phyloP scores from a whole-genome alignment of 116 monocot genomes.

The Zostera marina region DNA sequence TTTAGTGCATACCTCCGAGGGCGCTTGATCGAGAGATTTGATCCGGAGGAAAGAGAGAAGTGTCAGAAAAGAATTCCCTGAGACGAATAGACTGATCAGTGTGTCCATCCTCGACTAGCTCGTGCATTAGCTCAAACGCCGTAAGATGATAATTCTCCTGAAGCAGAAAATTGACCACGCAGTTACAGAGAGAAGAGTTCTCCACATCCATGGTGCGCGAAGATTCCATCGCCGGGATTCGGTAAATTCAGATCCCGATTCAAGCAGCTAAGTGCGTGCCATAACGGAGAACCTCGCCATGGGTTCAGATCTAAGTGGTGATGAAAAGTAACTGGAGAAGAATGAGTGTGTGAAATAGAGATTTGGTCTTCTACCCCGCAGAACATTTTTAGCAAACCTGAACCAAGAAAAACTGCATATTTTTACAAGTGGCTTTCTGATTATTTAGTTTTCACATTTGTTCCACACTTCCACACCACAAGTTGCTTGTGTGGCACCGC shows the following conservation, averaged over 20 bases:
- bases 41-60: conserved; percentile 59
- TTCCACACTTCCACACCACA: no score
- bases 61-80: conserved; percentile 66
- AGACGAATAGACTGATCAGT: conserved; percentile 95
- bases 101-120: conserved; percentile 89
- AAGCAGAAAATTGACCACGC: conserved; percentile 90
- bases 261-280: no score
- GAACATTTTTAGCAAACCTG: no score
- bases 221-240: conserved; percentile 8
- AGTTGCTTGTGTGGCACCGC: no score
- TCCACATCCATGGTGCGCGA: conserved; percentile 34
- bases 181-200: conserved; percentile 90
- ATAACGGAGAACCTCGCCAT: no score
- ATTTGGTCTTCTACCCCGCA: no score
- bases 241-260: background rate
- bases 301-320: no score
- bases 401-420: no score
- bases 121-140: conserved; percentile 97
- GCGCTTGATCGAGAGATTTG: conserved; percentile 57
- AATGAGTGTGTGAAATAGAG: no score
- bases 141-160: conserved; percentile 83
- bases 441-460: no score
- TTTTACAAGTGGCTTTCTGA: no score
- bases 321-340: no score
- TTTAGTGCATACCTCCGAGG: conserved; percentile 28